Percentiles rank a stretch among this genome's conserved stretches.
Evolutionary conservation across 2,329 filamentous ascomycete genomes (phyloP).

Genomic region (Aspergillus viridinutans): DNA sequence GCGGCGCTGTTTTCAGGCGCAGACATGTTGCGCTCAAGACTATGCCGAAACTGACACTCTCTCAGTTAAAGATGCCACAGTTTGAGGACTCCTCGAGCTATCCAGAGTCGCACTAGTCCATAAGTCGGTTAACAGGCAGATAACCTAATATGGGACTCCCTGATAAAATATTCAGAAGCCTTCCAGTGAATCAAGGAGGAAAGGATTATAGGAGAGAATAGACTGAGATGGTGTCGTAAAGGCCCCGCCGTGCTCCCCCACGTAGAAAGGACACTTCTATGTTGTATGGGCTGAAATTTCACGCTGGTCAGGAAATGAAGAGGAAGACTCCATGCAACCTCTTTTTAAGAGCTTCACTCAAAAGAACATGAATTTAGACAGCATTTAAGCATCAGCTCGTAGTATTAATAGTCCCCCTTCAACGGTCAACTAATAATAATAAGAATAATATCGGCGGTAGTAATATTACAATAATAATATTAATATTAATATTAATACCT

Average conservation of each 20-base stretch:
- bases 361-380: not conserved
- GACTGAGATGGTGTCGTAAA: not conserved
- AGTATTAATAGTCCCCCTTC: not conserved
- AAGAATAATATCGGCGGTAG: not conserved
- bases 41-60: not conserved
- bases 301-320: not conserved
- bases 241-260: not conserved
- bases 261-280: not conserved
- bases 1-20: conserved; percentile 6
- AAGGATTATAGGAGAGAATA: not conserved
- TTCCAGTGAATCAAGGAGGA: not conserved
- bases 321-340: not conserved
- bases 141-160: too few species aligned
- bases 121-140: not conserved
- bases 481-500: not conserved
- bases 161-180: not conserved
- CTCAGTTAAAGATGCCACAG: not conserved
- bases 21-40: conserved; percentile 5
- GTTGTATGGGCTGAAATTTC: not conserved
- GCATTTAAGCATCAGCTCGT: not conserved
- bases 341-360: not conserved
- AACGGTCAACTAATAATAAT: not conserved
- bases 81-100: not conserved
- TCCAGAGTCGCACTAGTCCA: not conserved
- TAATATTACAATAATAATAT: not conserved